phyloP scores from a whole-genome alignment of 768 basidiomycete species.

The Naganishia randhawae region DNA sequence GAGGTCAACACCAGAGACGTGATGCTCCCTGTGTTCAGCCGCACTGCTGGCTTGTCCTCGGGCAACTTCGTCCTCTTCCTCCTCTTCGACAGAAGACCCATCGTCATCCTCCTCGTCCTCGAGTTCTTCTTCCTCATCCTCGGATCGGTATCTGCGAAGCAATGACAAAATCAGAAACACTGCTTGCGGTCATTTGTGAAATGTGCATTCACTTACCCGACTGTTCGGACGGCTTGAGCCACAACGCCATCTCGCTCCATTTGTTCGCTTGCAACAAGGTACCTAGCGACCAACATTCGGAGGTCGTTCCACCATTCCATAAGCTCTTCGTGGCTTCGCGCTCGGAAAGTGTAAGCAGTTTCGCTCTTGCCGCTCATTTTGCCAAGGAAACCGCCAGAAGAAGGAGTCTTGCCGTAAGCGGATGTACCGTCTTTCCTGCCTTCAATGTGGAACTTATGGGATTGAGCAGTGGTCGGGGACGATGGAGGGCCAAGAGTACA shows the following conservation, averaged over 20 bases:
- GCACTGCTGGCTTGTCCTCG: constrained; percentile 4
- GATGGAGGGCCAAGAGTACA: constrained; percentile 95
- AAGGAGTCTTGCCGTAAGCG: constrained; percentile 49
- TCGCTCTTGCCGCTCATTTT: constrained; percentile 52
- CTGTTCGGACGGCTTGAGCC: constrained; percentile 82
- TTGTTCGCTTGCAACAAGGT: constrained; percentile 87
- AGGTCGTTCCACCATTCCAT: constrained; percentile 99
- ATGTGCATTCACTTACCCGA: constrained; percentile 61
- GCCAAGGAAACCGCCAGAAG: constrained; percentile 50
- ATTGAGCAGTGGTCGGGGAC: constrained; percentile 59
- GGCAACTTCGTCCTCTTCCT: constrained; percentile 53
- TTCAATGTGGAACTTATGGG: constrained; percentile 97
- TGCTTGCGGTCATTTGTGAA: not conserved
- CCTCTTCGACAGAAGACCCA: constrained; percentile 61
- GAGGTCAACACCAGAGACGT: constrained; percentile 52
- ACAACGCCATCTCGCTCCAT: constrained; percentile 90
- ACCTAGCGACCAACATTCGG: constrained; percentile 85
- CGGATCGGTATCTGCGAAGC: constrained; percentile 55
- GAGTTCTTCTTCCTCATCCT: constrained; percentile 59
- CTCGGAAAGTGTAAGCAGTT: constrained; percentile 80
- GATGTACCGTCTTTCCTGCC: constrained; percentile 77
- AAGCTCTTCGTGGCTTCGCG: constrained; percentile 88
- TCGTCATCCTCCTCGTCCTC: constrained; percentile 56
- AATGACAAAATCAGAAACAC: constrained; percentile 21
- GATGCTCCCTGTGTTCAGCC: constrained; percentile 51